Base-by-base conservation (phyloP, 2,329 filamentous ascomycete genomes). In the Aspergillus sp. region DNA sequence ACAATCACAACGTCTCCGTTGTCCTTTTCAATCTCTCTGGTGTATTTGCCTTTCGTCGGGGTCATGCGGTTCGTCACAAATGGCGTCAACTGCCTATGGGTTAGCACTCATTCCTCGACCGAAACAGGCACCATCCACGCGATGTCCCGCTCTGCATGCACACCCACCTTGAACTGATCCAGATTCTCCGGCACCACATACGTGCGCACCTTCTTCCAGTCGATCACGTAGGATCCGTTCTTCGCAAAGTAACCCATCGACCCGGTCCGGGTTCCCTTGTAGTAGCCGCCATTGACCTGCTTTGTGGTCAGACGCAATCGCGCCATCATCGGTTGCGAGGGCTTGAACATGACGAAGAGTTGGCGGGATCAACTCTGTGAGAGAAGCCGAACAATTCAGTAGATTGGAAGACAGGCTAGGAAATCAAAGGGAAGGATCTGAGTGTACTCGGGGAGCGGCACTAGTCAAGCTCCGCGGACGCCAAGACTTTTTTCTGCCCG, bases 201-300 rank as follows among this genome's bases (percentile, higher is more conserved):
- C 50, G 92, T 96, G 73, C 93, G 87, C 67, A 97, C 90, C 76
- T 95, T 96, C 51, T 79, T 75, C 81, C 83, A 96, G 61, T 97
- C 88, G 61, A 97, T 86, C 44, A 85, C 72, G 73, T 94, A 99
- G 41, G 64, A 67, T 55, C 72, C 71, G 56, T 69, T 71, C 54
- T 69, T 69, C 47, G 87, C 87, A 72, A 93, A 94, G 69, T 85
- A 84, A 71, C 94, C 94, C 85, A 95, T 91, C 40, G 88, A 85
- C 1, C 94, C 94, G 1, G 91, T 88, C 44, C 92, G 82, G 65
- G 88, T 97, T 70, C 94, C 94, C 81, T 97, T 97, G 85, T 99
- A 99, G 84, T 87, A 99, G 62, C 92, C 93, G 69, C 91, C 90
- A 71, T 88, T 89, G 70, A 93, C 87, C 74, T 94, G 87, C 77